Evolutionary conservation across 768 basidiomycete species (phyloP).

Genomic region (Flagelloscypha sp.): DNA sequence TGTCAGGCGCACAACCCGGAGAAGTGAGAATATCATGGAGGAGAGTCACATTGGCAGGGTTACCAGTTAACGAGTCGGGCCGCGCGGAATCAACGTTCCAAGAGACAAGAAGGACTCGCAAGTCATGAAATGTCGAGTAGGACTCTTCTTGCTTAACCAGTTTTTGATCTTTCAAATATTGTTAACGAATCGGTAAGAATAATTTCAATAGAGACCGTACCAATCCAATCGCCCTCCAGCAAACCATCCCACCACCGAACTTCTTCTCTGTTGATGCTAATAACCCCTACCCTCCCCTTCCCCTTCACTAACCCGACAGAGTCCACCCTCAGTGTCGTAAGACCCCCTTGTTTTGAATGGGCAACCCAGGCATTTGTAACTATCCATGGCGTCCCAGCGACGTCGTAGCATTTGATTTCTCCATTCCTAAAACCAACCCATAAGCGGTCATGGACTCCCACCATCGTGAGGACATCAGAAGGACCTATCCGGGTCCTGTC

Average conservation of each 20-base stretch:
- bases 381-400: slow-evolving; percentile 66
- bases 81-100: slow-evolving; percentile 92
- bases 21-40: slow-evolving; percentile 68
- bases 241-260: slow-evolving; percentile 87
- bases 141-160: slow-evolving; percentile 64
- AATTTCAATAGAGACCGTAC: slow-evolving; percentile 36
- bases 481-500: slow-evolving; percentile 74
- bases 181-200: slow-evolving; percentile 1
- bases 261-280: too few relatives aligned
- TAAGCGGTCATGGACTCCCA: slow-evolving; percentile 73
- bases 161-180: slow-evolving; percentile 50
- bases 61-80: slow-evolving; percentile 62
- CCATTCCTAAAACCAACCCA: slow-evolving; percentile 89
- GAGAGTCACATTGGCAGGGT: slow-evolving; percentile 70
- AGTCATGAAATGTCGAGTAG: slow-evolving; percentile 72
- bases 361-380: slow-evolving; percentile 86
- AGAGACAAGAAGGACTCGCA: slow-evolving; percentile 72
- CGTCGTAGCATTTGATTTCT: slow-evolving; percentile 74
- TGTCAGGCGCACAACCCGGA: slow-evolving; percentile 65
- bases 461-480: slow-evolving; percentile 76
- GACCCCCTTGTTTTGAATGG: slow-evolving; percentile 55
- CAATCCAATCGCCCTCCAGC: slow-evolving; percentile 77
- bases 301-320: slow-evolving; percentile 65
- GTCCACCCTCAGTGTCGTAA: slow-evolving; percentile 61
- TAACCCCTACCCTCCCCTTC: slow-evolving; percentile 59